Evolutionary conservation across 257 asterid genomes (phyloP), one percentile per base, ranked within the genome.

Genomic region (Solanum chaucha): DNA sequence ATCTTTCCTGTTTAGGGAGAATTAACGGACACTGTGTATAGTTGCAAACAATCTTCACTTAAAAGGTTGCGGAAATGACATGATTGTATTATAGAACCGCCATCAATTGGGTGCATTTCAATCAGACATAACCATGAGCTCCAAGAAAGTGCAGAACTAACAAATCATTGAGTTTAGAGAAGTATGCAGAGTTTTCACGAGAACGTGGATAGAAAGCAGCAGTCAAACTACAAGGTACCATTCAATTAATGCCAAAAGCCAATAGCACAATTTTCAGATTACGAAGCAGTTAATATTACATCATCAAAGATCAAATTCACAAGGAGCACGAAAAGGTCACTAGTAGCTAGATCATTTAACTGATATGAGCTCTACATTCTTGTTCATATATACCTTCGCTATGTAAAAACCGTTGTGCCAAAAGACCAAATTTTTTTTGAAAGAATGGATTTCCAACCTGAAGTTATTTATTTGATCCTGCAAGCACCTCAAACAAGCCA

Each of bases 401-500:
- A 70, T 12, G 35, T 36, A 12, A 85, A 12, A 5, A 48, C 68
- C 19, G 8, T 17, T 61, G 24, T 73, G 64, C 77, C 82, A 75
- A 28, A 19, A 59, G 34, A 22, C 65, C 38, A 30, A 19, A 24
- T 32, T 32, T 32, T 32, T 32, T 32, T 1, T 30, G 48, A 22
- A 38, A 20, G 70, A 30, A 36, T 11, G 55, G 26, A 58, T 71
- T 86, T 87, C 74, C 40, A 48, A 89, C 92, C 92, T 48, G 88
- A 65, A 88, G 22, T 92, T 88, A 93, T 89, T 91, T 89, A 88
- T 87, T 91, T 34, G 93, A 92, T 74, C 94, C 94, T 19, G 90
- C 22, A 64, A 94, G 90, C 91, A 90, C 81, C 87, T 93, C 98
- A 88, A 93, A 92, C 51, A 94, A 90, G 81, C 96, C 98, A 91